Base-by-base conservation (phyloP, 805 yeast genomes). In the Wickerhamiella cacticola region DNA sequence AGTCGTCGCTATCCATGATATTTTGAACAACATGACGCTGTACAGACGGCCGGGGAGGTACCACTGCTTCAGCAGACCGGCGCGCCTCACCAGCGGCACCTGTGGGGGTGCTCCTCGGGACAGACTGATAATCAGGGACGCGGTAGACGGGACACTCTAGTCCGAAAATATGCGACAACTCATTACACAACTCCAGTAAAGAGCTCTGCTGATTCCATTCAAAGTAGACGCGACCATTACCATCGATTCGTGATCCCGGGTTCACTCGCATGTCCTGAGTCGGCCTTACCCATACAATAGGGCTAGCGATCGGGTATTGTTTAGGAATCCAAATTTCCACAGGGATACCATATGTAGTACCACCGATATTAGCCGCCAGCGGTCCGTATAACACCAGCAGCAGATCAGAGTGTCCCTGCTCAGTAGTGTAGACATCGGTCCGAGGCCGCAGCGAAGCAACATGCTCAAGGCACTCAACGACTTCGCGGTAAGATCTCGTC, bases 321-420 rank as follows among this genome's bases (percentile, higher is more conserved):
- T 71, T 70, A 0, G 95, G 94, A 4, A 88, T 57, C 94, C 95
- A 86, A 3, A 87, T 61, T 47, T 77, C 78, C 10, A 86, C 56
- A 0, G 87, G 88, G 15, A 75, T 63, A n/a, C 66, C 63, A 52
- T 70, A 66, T 0, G 56, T 55, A 0, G 56, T 49, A 1, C 61
- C 60, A 12, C 55, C 55, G 10, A 63, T 60, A 3, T 53, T 36
- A 1, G 64, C 59, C 2, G 72, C 71, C 3, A 80, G 54, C 0
- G 71, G 64, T 0, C 95, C 95, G 54, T 72, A 72, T 1, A 88
- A 52, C 51, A 79, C 78, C 9, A 87, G 65, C 43, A 86, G 65
- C 16, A 86, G 68, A 18, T 72, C 68, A 1, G 81, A 68, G 10
- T 59, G 60, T 1, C 96, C 96, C 1, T 66, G 54, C n/a, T 70